These are phyloP conservation scores for Leccinum uliginosum DNA, from an alignment of 768 basidiomycete genomes.

Conservation along the genomic window DNA sequence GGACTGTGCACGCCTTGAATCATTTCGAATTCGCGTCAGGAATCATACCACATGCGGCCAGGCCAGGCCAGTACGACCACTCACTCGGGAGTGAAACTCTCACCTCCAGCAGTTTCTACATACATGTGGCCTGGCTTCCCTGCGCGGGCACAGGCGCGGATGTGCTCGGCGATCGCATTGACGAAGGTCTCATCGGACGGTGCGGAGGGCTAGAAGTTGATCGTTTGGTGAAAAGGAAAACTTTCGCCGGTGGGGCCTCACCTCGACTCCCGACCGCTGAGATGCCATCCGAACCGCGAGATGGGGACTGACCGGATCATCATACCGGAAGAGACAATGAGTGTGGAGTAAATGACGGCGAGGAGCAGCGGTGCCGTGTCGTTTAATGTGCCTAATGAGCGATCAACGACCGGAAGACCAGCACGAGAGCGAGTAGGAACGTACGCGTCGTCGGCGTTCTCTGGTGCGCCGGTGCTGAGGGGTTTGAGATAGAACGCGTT, in stretches of 20 bases:
- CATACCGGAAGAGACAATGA: conserved; percentile 76
- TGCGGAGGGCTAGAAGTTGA: conserved; percentile 21
- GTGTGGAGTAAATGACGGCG: conserved; percentile 43
- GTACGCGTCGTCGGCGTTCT: conserved; percentile 84
- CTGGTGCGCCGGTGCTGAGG: conserved; percentile 78
- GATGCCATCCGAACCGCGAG: conserved; percentile 63
- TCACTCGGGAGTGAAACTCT: conserved; percentile 28
- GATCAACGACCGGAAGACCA: background rate
- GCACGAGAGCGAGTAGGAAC: conserved; percentile 13
- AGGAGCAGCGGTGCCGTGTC: conserved; percentile 38
- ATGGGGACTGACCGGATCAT: conserved; percentile 92
- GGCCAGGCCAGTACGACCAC: background rate
- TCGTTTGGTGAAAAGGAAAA: background rate
- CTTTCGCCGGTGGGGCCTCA: conserved; percentile 13
- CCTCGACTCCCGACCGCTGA: conserved; percentile 28
- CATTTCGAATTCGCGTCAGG: background rate
- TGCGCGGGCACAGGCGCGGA: conserved; percentile 46
- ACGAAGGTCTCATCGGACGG: conserved; percentile 68
- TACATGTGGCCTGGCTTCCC: conserved; percentile 56
- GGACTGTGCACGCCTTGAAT: conserved; percentile 86
- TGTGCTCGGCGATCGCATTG: conserved; percentile 57
- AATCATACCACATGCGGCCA: background rate
- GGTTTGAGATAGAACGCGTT: conserved; percentile 79
- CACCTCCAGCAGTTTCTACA: conserved; percentile 95
- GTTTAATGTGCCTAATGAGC: conserved; percentile 57